Conservation (phyloP, 2,329 filamentous ascomycete species). For the Ploettnerulaceae sp. region DNA sequence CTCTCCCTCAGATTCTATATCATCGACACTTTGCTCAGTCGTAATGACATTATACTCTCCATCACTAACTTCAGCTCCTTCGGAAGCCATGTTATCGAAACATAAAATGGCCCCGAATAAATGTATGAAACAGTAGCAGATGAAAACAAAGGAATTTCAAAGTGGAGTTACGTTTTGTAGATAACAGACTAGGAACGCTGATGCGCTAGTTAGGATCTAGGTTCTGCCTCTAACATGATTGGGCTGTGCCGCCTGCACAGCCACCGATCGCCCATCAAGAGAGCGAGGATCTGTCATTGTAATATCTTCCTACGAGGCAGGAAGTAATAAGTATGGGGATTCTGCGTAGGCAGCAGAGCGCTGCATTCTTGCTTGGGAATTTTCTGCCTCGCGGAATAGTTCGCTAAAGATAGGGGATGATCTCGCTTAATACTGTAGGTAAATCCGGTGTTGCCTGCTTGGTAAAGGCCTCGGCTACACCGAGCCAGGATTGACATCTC, state of each 20-base stretch:
- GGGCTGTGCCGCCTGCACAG: constrained; percentile 6
- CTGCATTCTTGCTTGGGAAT: not conserved
- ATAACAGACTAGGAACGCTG: too few species aligned
- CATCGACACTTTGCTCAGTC: too few species aligned
- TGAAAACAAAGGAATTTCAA: not conserved
- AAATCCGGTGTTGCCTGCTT: constrained; percentile 4
- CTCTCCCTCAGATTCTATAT: too few species aligned
- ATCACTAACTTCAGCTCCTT: too few species aligned
- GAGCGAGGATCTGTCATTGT: not conserved
- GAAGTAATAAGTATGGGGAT: not conserved
- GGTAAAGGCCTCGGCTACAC: not conserved
- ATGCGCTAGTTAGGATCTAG: not conserved
- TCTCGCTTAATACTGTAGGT: not conserved
- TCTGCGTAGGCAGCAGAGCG: not conserved
- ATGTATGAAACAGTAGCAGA: not conserved
- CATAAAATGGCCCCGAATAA: too few species aligned
- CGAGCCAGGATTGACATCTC: not conserved
- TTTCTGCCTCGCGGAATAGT: not conserved
- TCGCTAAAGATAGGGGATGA: not conserved
- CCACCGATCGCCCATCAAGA: not conserved
- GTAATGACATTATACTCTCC: too few species aligned
- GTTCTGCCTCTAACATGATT: not conserved
- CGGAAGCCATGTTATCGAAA: too few species aligned
- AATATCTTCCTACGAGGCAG: too few species aligned
- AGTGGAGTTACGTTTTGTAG: not conserved